phyloP scores from a whole-genome alignment of 2,329 filamentous ascomycete species.

The Aaosphaeria arxii region DNA sequence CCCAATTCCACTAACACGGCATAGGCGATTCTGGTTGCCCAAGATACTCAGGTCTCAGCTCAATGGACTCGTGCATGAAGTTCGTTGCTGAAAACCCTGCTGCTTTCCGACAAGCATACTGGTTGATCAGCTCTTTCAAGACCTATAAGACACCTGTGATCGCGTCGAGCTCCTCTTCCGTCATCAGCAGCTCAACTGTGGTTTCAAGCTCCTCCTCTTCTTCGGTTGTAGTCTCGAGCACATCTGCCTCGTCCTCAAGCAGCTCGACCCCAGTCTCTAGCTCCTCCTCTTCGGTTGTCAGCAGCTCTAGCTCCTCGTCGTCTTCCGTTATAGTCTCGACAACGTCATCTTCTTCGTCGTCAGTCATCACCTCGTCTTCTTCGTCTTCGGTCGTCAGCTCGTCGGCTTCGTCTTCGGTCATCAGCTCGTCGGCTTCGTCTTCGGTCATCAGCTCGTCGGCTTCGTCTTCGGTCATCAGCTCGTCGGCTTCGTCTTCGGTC shows the following conservation, averaged over 20 bases:
- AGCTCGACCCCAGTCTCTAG: not conserved
- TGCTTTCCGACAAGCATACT: constrained; percentile 70
- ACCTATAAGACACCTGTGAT: constrained; percentile 11
- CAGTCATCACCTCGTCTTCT: too few relatives aligned
- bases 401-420: not conserved
- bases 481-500: too few relatives aligned
- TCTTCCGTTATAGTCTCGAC: too few relatives aligned
- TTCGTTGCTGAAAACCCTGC: constrained; percentile 68
- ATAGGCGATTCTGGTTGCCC: constrained; percentile 41
- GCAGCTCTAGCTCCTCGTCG: not conserved
- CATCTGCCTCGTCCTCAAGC: not conserved
- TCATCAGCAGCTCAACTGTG: not conserved
- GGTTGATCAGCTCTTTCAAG: constrained; percentile 54
- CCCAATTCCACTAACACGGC: constrained; percentile 6
- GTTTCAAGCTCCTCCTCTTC: not conserved
- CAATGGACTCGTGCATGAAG: constrained; percentile 55
- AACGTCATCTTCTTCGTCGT: too few relatives aligned
- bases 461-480: too few relatives aligned
- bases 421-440: too few relatives aligned
- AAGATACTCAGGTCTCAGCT: constrained; percentile 6
- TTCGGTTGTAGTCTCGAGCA: not conserved
- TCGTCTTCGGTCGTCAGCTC: not conserved
- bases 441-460: too few relatives aligned
- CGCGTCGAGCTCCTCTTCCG: constrained; percentile 4
- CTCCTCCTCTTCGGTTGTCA: not conserved